Evolutionary conservation across 164 flowering plant genomes (phyloP).

Genomic region (Paratinospora sagittata): DNA sequence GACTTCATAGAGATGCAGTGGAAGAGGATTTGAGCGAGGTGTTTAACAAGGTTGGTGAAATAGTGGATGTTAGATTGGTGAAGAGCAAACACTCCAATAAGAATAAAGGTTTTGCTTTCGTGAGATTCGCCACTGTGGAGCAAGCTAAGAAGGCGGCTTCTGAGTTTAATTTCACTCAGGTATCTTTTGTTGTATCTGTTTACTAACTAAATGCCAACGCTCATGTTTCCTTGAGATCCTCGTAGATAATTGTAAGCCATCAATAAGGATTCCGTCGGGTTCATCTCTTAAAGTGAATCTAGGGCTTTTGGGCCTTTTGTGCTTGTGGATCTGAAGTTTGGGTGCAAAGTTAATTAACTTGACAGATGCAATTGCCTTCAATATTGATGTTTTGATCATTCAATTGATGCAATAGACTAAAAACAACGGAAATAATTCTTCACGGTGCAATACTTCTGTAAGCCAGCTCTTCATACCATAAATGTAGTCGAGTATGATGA

Average conservation of each 20-base stretch:
- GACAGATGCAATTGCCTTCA: no score
- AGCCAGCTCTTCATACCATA: no score
- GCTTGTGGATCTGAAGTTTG: no score
- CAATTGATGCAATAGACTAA: no score
- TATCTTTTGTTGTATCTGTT: neutral
- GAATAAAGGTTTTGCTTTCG: conserved; percentile 30
- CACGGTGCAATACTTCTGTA: no score
- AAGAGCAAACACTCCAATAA: conserved; percentile 11
- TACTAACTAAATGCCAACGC: neutral
- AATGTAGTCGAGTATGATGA: no score
- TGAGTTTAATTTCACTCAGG: conserved; percentile 18
- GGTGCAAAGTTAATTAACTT: no score
- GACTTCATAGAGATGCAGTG: conserved; percentile 23
- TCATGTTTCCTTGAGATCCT: neutral
- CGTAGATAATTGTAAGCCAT: neutral
- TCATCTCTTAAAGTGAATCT: neutral
- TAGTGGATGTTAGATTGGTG: conserved; percentile 23
- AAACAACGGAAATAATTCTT: no score
- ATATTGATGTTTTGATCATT: no score
- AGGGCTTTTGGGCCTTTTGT: no score
- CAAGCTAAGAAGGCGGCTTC: conserved; percentile 20
- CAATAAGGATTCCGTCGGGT: neutral
- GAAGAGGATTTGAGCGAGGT: conserved; percentile 21
- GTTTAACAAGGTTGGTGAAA: conserved; percentile 20
- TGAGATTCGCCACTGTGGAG: conserved; percentile 24